A percentile compares a stretch with the other conserved stretches of the same genome.
These are phyloP conservation scores for Phytophthora pistaciae DNA, from an alignment of 352 stramenopile genomes.

Conservation along the genomic window DNA sequence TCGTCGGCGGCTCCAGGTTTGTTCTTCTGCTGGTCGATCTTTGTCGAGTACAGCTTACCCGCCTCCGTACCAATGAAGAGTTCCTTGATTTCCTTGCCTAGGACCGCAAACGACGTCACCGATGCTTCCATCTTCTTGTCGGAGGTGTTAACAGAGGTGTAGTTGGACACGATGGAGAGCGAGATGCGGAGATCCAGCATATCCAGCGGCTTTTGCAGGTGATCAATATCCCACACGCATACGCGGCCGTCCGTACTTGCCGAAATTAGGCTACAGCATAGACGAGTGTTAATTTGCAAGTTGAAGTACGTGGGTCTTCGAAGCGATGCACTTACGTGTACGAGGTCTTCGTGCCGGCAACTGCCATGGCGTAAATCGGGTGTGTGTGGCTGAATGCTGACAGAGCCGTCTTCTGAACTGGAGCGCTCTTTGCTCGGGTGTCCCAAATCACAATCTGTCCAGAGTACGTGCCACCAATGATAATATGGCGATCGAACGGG, in stretches of 20 bases:
- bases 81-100: constrained; percentile 85
- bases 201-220: constrained; percentile 85
- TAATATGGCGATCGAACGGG: constrained; percentile 86
- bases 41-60: constrained; percentile 82
- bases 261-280: constrained; percentile 71
- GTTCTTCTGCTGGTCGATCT: constrained; percentile 78
- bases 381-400: constrained; percentile 87
- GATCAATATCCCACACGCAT: constrained; percentile 88
- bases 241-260: constrained; percentile 89
- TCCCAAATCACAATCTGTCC: constrained; percentile 91
- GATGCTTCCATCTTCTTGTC: constrained; percentile 91
- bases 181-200: constrained; percentile 87
- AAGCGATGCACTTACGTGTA: constrained; percentile 67
- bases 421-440: constrained; percentile 79
- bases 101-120: constrained; percentile 84
- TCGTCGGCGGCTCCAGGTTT: constrained; percentile 49
- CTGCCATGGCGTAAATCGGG: constrained; percentile 87
- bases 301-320: constrained; percentile 5
- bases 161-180: constrained; percentile 83
- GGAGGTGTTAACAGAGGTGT: constrained; percentile 65
- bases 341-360: constrained; percentile 84
- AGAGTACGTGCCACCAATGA: constrained; percentile 89
- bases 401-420: constrained; percentile 87
- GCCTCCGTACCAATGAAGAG: constrained; percentile 88
- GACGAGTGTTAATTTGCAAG: constrained; percentile 3